phyloP scores from a whole-genome alignment of 1,284 basidiomycete genomes.

The Clitocybe nebularis region DNA sequence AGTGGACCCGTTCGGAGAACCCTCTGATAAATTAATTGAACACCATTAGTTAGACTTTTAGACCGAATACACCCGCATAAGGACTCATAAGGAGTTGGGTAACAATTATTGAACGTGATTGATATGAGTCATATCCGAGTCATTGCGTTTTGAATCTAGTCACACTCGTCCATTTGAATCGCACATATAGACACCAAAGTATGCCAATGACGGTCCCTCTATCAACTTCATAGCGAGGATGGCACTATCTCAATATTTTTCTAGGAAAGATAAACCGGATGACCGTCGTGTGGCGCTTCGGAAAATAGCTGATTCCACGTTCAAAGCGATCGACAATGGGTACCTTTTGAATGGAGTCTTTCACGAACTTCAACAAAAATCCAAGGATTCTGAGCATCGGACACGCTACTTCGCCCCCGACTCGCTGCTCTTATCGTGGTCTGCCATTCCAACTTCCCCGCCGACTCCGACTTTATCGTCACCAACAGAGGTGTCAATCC shows the following conservation, averaged over 20 bases:
- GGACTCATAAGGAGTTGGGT: too few species aligned
- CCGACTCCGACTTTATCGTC: conserved; percentile 1
- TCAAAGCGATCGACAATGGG: conserved; percentile 31
- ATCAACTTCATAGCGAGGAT: too few species aligned
- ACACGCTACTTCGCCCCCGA: conserved; percentile 33
- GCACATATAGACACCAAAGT: too few species aligned
- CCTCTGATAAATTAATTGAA: too few species aligned
- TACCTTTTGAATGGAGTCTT: conserved; percentile 20
- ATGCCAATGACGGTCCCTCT: too few species aligned
- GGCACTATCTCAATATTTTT: too few species aligned
- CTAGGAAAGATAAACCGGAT: conserved; percentile 5
- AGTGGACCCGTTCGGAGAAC: conserved; percentile 23
- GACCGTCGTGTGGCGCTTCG: conserved; percentile 18
- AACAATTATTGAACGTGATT: too few species aligned
- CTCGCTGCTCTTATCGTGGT: conserved; percentile 26
- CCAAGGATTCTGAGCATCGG: conserved; percentile 22
- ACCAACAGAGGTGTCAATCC: conserved; percentile 33
- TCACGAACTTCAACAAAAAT: conserved; percentile 23
- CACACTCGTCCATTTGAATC: too few species aligned
- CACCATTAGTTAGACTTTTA: too few species aligned
- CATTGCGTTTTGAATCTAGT: too few species aligned
- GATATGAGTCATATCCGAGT: too few species aligned
- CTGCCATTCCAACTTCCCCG: conserved; percentile 7
- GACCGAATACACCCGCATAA: too few species aligned
- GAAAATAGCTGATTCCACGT: conserved; percentile 31